Conservation (phyloP, 192 early-diverging fungal genomes). For the Piromyces finnis region DNA sequence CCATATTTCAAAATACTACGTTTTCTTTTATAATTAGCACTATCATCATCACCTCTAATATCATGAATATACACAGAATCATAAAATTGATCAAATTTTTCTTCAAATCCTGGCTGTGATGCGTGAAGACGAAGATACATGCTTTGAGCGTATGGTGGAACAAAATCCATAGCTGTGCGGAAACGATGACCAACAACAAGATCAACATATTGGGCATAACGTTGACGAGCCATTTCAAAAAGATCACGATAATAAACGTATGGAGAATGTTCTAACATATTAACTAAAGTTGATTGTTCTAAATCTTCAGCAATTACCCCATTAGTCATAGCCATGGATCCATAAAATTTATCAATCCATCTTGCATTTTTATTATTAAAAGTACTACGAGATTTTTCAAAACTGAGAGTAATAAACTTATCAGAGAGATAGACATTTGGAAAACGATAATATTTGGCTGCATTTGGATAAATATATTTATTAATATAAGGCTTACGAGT, state of each 20-base stretch:
- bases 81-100: background rate
- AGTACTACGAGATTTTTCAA: background rate
- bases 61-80: background rate
- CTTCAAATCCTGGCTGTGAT: background rate
- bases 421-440: background rate
- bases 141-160: background rate
- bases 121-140: background rate
- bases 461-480: background rate
- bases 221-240: background rate
- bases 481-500: background rate
- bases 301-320: background rate
- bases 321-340: background rate
- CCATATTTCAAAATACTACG: background rate
- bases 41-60: background rate
- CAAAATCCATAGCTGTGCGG: background rate
- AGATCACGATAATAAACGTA: background rate
- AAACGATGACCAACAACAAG: background rate
- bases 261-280: background rate
- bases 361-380: background rate
- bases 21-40: background rate
- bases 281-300: background rate
- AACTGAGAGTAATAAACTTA: background rate
- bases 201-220: background rate
- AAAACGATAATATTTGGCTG: background rate
- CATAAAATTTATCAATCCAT: background rate